A percentile compares a stretch with the other conserved stretches of the same genome.
Conservation (phyloP, 257 asterid species). For the Nicotiana tomentosiformis region DNA sequence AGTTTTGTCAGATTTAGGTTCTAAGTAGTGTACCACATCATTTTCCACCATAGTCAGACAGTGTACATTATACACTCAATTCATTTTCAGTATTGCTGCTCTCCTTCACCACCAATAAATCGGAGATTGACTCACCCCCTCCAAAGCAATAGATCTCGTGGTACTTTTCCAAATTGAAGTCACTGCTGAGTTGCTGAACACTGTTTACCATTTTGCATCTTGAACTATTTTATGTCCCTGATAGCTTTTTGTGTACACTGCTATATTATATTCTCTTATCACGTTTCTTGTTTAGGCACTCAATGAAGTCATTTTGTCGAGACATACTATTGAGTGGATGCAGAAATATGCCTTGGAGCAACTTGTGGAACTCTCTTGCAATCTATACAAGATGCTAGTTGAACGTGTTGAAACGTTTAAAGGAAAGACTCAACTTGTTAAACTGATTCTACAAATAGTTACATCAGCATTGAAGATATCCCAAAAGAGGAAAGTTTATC, state of each 20-base stretch:
- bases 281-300: slow-evolving; percentile 41
- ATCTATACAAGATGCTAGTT: slow-evolving; percentile 55
- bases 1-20: neutral
- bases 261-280: neutral
- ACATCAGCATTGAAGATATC: slow-evolving; percentile 61
- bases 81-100: neutral
- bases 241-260: neutral
- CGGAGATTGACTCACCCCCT: neutral
- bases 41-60: neutral
- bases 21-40: neutral
- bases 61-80: neutral
- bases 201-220: neutral
- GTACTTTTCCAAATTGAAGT: neutral
- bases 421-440: slow-evolving; percentile 30
- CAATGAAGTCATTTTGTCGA: slow-evolving; percentile 37
- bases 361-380: slow-evolving; percentile 72
- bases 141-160: neutral
- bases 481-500: slow-evolving; percentile 65
- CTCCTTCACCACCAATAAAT: neutral
- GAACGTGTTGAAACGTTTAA: slow-evolving; percentile 29
- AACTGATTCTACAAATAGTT: slow-evolving; percentile 54
- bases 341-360: slow-evolving; percentile 73
- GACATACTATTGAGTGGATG: slow-evolving; percentile 66
- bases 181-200: neutral
- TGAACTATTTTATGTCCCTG: neutral